Base-by-base conservation (phyloP, 805 yeast species). In the Metschnikowia amazonensis region DNA sequence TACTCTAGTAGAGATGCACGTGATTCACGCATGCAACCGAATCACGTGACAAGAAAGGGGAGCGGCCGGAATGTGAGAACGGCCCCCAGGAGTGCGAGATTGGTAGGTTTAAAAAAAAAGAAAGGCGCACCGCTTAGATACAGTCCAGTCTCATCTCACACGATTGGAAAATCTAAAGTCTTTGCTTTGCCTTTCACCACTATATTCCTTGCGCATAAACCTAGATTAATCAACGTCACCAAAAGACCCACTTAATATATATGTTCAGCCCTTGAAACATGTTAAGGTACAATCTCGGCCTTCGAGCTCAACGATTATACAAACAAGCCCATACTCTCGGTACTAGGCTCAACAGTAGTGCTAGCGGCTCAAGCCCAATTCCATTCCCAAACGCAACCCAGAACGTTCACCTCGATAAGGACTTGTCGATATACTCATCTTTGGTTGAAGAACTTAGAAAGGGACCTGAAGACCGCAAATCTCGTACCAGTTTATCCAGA, bases 381-480 rank as follows among this genome's bases (percentile, higher is more conserved):
- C 13, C 30, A 27, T 17, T 16, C 30, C 25, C 42, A 14, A 36
- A 21, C 7, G 5, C 32, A n/a, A 17, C 25, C 5, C 29, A 4
- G 16, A 31, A 30, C 28, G 29, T 30, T 23, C 27, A 38, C n/a
- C 16, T 43, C 21, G 37, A 47, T 13, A 40, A 27, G 17, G 53
- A 53, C 16, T 38, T 51, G 14, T 42, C 48, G 21, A 36, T 47
- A 20, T 49, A 49, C 49, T 35, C 51, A 18, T 39, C 52, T 13
- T 45, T 54, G 16, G 49, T 54, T 13, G 56, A 50, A 27, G 56
- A 53, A 20, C 53, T 54, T 24, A 47, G 50, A 32, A 43, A 38
- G 10, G 43, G 50, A 3, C 43, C 46, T 18, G 42, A 36, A 9
- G 43, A 21, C 8, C 14, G 34, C 14, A 23, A 43, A 11, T 16